phyloP scores from a whole-genome alignment of 148 eudicot species.

The Rhododendron molle region DNA sequence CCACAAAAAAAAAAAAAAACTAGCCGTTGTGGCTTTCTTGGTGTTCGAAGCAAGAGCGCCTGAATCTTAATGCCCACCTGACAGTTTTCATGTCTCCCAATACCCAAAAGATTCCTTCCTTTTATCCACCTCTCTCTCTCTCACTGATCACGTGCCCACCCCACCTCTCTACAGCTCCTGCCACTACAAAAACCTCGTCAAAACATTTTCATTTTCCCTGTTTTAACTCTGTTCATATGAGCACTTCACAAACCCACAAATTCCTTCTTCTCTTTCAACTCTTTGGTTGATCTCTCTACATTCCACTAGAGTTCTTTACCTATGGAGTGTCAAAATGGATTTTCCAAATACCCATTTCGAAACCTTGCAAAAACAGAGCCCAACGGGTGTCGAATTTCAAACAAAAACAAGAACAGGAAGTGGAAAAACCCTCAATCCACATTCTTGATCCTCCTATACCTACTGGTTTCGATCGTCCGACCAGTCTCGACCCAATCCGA shows the following conservation, averaged over 20 bases:
- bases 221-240: not conserved
- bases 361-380: not conserved
- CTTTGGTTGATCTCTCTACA: not conserved
- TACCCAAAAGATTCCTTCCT: conserved; percentile 21
- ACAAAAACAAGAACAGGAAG: conserved; percentile 29
- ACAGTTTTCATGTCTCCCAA: conserved; percentile 33
- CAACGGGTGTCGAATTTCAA: conserved; percentile 10
- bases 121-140: not conserved
- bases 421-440: conserved; percentile 26
- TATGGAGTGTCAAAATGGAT: conserved; percentile 13
- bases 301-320: not conserved
- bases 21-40: conserved; percentile 50
- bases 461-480: conserved; percentile 18
- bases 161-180: not conserved
- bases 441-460: conserved; percentile 10
- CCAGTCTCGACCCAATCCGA: conserved; percentile 23
- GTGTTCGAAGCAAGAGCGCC: conserved; percentile 22
- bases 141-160: conserved; percentile 6
- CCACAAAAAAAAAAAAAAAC: no score
- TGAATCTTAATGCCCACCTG: conserved; percentile 29
- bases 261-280: not conserved
- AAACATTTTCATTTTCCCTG: not conserved
- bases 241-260: not conserved
- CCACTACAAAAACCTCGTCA: conserved; percentile 24
- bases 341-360: conserved; percentile 1